phyloP scores from a whole-genome alignment of 208 protist species.

The Strigomonas galati region DNA sequence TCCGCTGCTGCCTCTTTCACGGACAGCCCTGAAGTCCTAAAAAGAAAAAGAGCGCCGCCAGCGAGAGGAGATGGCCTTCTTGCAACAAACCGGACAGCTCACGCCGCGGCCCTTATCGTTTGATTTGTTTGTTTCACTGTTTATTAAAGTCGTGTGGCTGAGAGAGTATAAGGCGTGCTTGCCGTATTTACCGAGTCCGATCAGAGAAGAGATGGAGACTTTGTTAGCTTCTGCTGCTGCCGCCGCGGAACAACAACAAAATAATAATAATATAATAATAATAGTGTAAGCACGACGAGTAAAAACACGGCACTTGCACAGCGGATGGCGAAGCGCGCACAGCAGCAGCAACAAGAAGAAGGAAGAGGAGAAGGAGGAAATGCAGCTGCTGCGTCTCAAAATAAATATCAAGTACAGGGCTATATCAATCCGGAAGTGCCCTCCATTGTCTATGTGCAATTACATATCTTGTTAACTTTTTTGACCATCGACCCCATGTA shows the following conservation, averaged over 20 bases:
- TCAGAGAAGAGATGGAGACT: slow-evolving; percentile 9
- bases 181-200: slow-evolving; percentile 21
- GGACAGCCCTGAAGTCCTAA: too few species aligned
- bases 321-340: not conserved
- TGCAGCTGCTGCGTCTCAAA: too few species aligned
- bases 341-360: not conserved
- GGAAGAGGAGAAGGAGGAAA: too few species aligned
- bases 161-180: slow-evolving; percentile 28
- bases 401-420: too few species aligned
- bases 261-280: slow-evolving; percentile 7
- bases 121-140: slow-evolving; percentile 43
- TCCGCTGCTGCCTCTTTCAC: not conserved
- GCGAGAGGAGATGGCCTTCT: not conserved
- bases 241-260: not conserved
- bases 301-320: not conserved
- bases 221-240: not conserved
- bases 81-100: too few species aligned
- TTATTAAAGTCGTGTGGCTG: slow-evolving; percentile 52
- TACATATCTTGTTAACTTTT: too few species aligned
- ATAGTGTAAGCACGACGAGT: not conserved
- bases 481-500: too few species aligned
- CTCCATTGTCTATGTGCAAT: too few species aligned
- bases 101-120: slow-evolving; percentile 17
- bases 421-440: too few species aligned
- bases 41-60: not conserved